phyloP scores from a whole-genome alignment of 768 basidiomycete species.

The Mycena venus region DNA sequence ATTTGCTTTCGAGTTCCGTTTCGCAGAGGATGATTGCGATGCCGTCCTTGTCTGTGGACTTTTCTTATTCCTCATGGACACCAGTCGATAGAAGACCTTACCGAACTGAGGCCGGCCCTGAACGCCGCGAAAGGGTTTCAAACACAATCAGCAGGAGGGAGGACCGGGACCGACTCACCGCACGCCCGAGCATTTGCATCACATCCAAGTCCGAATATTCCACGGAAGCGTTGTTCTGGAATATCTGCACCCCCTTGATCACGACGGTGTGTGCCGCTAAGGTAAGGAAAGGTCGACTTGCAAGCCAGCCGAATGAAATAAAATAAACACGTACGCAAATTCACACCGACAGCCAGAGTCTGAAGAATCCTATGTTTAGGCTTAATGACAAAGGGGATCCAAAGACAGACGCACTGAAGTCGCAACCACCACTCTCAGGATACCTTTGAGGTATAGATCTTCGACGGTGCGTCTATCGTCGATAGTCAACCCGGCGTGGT shows the following conservation, averaged over 20 bases:
- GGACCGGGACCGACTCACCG: slow-evolving; percentile 60
- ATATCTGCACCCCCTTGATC: slow-evolving; percentile 91
- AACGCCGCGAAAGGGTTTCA: neutral
- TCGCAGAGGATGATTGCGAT: slow-evolving; percentile 89
- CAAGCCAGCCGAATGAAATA: neutral
- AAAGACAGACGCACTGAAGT: slow-evolving; percentile 78
- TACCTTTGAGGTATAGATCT: slow-evolving; percentile 74
- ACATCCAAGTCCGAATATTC: slow-evolving; percentile 96
- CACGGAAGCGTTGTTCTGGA: slow-evolving; percentile 72
- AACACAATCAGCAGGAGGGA: neutral
- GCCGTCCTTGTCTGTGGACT: slow-evolving; percentile 80
- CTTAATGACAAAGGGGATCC: neutral
- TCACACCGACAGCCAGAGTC: slow-evolving; percentile 97
- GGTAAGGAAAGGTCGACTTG: neutral
- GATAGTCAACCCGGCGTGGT: slow-evolving; percentile 88
- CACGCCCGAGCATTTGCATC: slow-evolving; percentile 97
- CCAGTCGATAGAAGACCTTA: slow-evolving; percentile 39
- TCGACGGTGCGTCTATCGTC: slow-evolving; percentile 85
- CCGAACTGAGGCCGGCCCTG: slow-evolving; percentile 95
- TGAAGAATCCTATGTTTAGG: slow-evolving; percentile 48
- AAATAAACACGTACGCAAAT: slow-evolving; percentile 84
- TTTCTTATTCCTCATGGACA: neutral
- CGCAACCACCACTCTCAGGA: slow-evolving; percentile 77
- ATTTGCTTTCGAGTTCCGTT: slow-evolving; percentile 77
- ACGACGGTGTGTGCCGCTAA: slow-evolving; percentile 93